These are phyloP conservation scores for Syzygium aqueum DNA, from an alignment of 345 rosid species.

Conservation along the genomic window DNA sequence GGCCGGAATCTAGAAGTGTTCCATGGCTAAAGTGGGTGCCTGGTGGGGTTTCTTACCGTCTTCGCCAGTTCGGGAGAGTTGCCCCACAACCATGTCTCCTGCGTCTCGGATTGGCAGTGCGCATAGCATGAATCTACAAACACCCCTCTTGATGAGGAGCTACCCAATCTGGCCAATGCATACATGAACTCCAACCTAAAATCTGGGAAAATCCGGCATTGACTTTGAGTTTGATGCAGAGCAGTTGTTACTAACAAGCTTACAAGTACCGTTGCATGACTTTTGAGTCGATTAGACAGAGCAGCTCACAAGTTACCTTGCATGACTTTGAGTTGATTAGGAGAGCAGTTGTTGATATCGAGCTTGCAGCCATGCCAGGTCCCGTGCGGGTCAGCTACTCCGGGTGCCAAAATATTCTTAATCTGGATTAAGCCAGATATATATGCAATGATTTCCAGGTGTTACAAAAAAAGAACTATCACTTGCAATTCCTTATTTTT, in stretches of 20 bases:
- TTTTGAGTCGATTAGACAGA: not conserved
- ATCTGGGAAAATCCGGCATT: slow-evolving; percentile 22
- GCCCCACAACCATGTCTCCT: slow-evolving; percentile 61
- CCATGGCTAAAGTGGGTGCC: not conserved
- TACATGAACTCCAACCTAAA: slow-evolving; percentile 60
- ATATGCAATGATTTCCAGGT: not conserved
- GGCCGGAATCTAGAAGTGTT: not conserved
- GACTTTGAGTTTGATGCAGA: not conserved
- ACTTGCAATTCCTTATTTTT: not conserved
- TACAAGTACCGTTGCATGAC: not conserved
- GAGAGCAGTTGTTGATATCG: slow-evolving; percentile 57
- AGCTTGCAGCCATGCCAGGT: slow-evolving; percentile 76
- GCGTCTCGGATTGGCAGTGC: slow-evolving; percentile 89
- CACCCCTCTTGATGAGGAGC: slow-evolving; percentile 58
- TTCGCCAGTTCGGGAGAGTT: slow-evolving; percentile 56
- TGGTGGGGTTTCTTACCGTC: slow-evolving; percentile 23
- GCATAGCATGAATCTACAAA: slow-evolving; percentile 78
- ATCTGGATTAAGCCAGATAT: slow-evolving; percentile 29
- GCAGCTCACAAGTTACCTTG: slow-evolving; percentile 39
- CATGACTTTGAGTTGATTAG: slow-evolving; percentile 54
- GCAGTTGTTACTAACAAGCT: not conserved
- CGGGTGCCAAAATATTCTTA: slow-evolving; percentile 75
- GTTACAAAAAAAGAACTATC: not conserved
- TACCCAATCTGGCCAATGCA: slow-evolving; percentile 41
- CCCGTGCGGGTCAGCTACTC: slow-evolving; percentile 68